phyloP scores from a whole-genome alignment of 2,329 filamentous ascomycete species.

The Hymenotorrendiella dingleyae region DNA sequence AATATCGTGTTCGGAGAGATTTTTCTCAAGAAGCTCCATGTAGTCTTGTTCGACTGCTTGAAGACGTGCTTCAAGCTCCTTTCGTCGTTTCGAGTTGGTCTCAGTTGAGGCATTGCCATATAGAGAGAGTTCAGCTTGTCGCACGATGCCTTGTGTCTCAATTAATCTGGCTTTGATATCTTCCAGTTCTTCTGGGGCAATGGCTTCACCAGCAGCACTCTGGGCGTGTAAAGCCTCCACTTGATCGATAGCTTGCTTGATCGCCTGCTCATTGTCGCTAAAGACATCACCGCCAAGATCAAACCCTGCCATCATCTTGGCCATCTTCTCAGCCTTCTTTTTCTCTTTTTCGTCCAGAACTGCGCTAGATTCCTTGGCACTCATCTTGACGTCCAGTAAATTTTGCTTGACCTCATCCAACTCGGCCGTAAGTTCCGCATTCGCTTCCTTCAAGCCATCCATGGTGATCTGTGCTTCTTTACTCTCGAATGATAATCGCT shows the following conservation, averaged over 20 bases:
- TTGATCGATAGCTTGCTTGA: slow-evolving; percentile 77
- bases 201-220: slow-evolving; percentile 68
- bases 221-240: slow-evolving; percentile 74
- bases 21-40: slow-evolving; percentile 73
- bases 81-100: slow-evolving; percentile 60
- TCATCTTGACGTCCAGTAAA: slow-evolving; percentile 93
- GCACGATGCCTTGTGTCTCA: slow-evolving; percentile 85
- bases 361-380: slow-evolving; percentile 84
- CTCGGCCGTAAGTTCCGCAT: slow-evolving; percentile 84
- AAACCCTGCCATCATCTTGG: slow-evolving; percentile 99
- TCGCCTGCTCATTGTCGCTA: slow-evolving; percentile 83
- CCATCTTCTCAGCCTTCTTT: slow-evolving; percentile 99
- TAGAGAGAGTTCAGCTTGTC: slow-evolving; percentile 84
- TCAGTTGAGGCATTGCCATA: slow-evolving; percentile 63
- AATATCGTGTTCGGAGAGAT: slow-evolving; percentile 70
- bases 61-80: slow-evolving; percentile 72
- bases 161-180: slow-evolving; percentile 72
- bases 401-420: slow-evolving; percentile 95
- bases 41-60: slow-evolving; percentile 74
- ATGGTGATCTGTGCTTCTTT: slow-evolving; percentile 97
- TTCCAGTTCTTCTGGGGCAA: slow-evolving; percentile 75
- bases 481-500: slow-evolving; percentile 90
- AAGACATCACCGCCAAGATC: slow-evolving; percentile 90
- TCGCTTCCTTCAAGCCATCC: slow-evolving; percentile 95
- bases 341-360: slow-evolving; percentile 95